These are phyloP conservation scores for Tagetes erecta DNA, from an alignment of 129 eudicot genomes.

Conservation along the genomic window DNA sequence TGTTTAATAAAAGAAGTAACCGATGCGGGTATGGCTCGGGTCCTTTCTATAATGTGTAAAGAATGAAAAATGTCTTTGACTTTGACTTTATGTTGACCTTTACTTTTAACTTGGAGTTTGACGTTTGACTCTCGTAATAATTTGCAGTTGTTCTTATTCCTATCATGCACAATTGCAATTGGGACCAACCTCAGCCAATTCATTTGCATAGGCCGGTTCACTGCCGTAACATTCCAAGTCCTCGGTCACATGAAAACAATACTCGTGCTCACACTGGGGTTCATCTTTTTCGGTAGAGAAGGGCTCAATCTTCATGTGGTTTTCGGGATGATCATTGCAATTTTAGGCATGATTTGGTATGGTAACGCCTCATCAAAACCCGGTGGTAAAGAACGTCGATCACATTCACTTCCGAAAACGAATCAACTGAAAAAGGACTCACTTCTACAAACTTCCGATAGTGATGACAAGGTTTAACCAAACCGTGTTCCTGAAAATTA, in stretches of 20 bases:
- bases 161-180: constrained; percentile 44
- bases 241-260: constrained; percentile 83
- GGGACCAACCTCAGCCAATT: constrained; percentile 45
- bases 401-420: constrained; percentile 33
- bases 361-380: constrained; percentile 55
- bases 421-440: constrained; percentile 37
- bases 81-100: constrained; percentile 6
- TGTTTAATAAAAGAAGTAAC: background rate
- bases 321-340: constrained; percentile 46
- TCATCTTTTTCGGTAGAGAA: constrained; percentile 64
- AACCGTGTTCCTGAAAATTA: constrained; percentile 6
- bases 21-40: background rate
- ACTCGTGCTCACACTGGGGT: constrained; percentile 60
- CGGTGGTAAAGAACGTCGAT: constrained; percentile 52
- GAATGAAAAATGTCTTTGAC: background rate
- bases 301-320: constrained; percentile 68
- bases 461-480: constrained; percentile 33
- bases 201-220: constrained; percentile 47
- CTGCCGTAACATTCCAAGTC: constrained; percentile 72
- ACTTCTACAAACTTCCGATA: constrained; percentile 25
- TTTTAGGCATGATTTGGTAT: constrained; percentile 51
- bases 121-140: background rate
- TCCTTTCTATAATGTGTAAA: background rate
- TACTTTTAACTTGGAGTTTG: background rate
- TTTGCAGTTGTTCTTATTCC: constrained; percentile 38